Conservation (phyloP, 306 rosid genomes). For the Cyamopsis tetragonoloba region DNA sequence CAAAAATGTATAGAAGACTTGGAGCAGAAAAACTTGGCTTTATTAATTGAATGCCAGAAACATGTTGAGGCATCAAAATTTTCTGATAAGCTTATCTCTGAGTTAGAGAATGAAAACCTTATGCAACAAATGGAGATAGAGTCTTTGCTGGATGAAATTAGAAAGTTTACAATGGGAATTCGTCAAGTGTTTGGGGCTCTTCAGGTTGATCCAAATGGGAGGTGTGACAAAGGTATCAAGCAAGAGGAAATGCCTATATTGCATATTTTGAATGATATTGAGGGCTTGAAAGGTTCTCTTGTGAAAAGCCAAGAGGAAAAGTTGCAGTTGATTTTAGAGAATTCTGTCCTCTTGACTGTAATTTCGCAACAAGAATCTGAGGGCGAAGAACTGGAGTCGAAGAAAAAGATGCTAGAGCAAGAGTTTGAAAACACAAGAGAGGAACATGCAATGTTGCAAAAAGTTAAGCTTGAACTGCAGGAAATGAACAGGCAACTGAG, state of each 20-base stretch:
- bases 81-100: conserved; percentile 72
- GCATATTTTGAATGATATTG: conserved; percentile 55
- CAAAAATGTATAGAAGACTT: conserved; percentile 89
- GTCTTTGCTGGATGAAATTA: conserved; percentile 72
- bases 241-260: conserved; percentile 49
- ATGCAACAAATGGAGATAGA: conserved; percentile 89
- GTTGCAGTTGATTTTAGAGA: conserved; percentile 67
- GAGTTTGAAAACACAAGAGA: conserved; percentile 47
- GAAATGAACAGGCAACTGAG: conserved; percentile 52
- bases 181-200: conserved; percentile 64
- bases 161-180: conserved; percentile 61
- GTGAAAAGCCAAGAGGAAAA: conserved; percentile 61
- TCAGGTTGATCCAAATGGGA: conserved; percentile 43
- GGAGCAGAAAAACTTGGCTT: conserved; percentile 69
- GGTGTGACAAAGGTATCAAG: conserved; percentile 38
- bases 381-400: conserved; percentile 44
- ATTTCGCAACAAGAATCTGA: conserved; percentile 57
- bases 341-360: conserved; percentile 63
- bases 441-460: conserved; percentile 44
- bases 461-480: conserved; percentile 56
- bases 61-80: conserved; percentile 67
- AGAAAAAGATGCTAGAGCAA: conserved; percentile 42
- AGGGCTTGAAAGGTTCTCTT: conserved; percentile 60
- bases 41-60: conserved; percentile 67
- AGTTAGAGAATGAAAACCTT: conserved; percentile 91